Conservation (phyloP, 495 filamentous ascomycete species). For the Aspergillus avenaceus region DNA sequence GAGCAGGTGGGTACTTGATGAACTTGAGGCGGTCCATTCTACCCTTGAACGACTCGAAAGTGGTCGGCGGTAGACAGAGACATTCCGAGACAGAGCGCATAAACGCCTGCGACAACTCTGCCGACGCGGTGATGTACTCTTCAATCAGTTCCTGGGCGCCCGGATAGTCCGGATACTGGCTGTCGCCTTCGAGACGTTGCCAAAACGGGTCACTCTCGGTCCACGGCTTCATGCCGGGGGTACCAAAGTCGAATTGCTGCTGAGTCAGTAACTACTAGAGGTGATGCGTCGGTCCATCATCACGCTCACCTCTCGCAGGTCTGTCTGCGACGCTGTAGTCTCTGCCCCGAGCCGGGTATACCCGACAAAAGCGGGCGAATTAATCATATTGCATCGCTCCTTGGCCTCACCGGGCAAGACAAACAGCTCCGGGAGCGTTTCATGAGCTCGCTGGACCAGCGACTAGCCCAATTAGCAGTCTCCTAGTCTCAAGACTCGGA, state of each 20-base stretch:
- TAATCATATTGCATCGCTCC: constrained; percentile 82
- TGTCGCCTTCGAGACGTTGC: constrained; percentile 47
- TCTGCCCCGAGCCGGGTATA: constrained; percentile 48
- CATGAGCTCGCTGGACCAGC: constrained; percentile 64
- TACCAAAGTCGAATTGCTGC: constrained; percentile 45
- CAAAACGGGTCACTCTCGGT: constrained; percentile 70
- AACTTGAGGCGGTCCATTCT: constrained; percentile 88
- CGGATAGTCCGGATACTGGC: constrained; percentile 52
- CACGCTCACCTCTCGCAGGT: constrained; percentile 35
- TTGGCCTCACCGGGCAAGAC: constrained; percentile 73
- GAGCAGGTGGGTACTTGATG: constrained; percentile 76
- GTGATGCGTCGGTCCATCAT: no score
- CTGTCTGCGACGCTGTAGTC: constrained; percentile 39
- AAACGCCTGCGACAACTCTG: constrained; percentile 64
- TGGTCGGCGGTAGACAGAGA: constrained; percentile 63
- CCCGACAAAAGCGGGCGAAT: constrained; percentile 56
- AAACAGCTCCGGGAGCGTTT: constrained; percentile 72
- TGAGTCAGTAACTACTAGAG: no score
- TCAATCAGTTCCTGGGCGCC: constrained; percentile 69
- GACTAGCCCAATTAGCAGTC: constrained; percentile 49
- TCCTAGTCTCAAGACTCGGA: background rate
- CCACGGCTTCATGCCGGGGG: constrained; percentile 29
- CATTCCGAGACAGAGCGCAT: constrained; percentile 79
- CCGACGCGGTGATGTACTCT: constrained; percentile 72
- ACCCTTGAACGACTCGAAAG: constrained; percentile 84